Conservation (phyloP, 2,329 filamentous ascomycete genomes). For the Neophaeococcomyces mojaviensis region DNA sequence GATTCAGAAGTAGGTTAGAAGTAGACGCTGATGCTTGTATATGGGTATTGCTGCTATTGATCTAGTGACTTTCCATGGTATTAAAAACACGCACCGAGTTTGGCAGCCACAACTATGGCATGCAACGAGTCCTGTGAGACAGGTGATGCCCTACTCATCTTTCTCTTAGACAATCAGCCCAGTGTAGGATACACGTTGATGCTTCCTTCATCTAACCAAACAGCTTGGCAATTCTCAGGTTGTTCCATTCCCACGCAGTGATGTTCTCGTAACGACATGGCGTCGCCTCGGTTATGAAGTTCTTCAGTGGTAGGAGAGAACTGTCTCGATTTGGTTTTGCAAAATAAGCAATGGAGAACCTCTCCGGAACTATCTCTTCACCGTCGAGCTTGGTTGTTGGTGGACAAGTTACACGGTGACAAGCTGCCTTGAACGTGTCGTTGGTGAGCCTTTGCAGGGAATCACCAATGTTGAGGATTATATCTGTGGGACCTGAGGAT, state of each 20-base stretch:
- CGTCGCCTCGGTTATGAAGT: slow-evolving; percentile 7
- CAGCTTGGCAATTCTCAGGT: slow-evolving; percentile 19
- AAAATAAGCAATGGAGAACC: slow-evolving; percentile 29
- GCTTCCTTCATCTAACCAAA: slow-evolving; percentile 15
- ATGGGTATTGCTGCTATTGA: no score
- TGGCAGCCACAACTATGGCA: no score
- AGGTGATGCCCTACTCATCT: no score
- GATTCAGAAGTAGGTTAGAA: no score
- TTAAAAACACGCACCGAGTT: no score
- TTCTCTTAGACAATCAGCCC: no score
- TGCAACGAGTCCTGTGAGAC: no score
- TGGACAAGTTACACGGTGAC: slow-evolving; percentile 39
- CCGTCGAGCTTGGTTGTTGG: slow-evolving; percentile 12
- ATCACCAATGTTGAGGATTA: slow-evolving; percentile 49
- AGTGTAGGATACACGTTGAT: no score
- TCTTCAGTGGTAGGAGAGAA: slow-evolving; percentile 1
- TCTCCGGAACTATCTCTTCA: slow-evolving; percentile 21
- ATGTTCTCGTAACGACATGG: slow-evolving; percentile 21
- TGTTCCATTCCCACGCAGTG: slow-evolving; percentile 22
- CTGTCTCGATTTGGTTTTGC: slow-evolving; percentile 23
- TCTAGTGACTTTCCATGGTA: no score
- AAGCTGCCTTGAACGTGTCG: slow-evolving; percentile 44
- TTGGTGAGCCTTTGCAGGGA: slow-evolving; percentile 47
- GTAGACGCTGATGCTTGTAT: no score
- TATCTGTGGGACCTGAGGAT: slow-evolving; percentile 33